Evolutionary conservation across 73 alveolate genomes (phyloP), one percentile per base, ranked within the genome.

Genomic region (Paramecium pentaurelia): DNA sequence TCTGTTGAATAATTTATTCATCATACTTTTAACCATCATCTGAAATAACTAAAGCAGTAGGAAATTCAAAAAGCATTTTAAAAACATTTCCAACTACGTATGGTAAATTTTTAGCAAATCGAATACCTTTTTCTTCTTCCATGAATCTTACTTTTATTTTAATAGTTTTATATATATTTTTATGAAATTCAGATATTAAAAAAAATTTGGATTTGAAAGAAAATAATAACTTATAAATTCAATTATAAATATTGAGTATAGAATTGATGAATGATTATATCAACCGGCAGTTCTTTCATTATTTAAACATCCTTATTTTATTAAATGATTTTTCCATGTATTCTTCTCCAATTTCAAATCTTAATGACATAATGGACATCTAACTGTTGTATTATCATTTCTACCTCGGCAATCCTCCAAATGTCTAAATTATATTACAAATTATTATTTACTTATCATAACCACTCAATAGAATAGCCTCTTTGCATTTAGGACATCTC

Each of bases 291-390:
- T 64, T 64, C 99, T 97, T 83, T 97, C 99, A 94, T 97, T 97
- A 75, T 97, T 97, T 2, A 96, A 95, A 86, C 99, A 97, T 27
- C 93, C 96, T 93, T 97, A 93, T 58, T 93, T 93, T 1, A 97
- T 92, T 27, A 97, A 90, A 93, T 97, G 99, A 77, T 95, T 95
- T 94, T 95, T 96, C 99, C 99, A 97, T 28, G 99, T 99, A 71
- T 96, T 94, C 42, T 95, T 97, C 68, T 93, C 92, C 49, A 98
- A 97, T 49, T 96, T 95, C 51, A 97, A 89, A 93, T 98, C 99
- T 80, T 70, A 71, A 93, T 98, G 99, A 88, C 99, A 98, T 45
- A 98, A 96, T 16, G 99, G 99, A 89, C 99, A 98, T 92, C 99
- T 95, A 59, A 92, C 93, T 8, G 99, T 95, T 25, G 89, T 96